Evolutionary conservation across 1,139 yeast genomes (phyloP).

Genomic region (Meyerozyma athensensis): DNA sequence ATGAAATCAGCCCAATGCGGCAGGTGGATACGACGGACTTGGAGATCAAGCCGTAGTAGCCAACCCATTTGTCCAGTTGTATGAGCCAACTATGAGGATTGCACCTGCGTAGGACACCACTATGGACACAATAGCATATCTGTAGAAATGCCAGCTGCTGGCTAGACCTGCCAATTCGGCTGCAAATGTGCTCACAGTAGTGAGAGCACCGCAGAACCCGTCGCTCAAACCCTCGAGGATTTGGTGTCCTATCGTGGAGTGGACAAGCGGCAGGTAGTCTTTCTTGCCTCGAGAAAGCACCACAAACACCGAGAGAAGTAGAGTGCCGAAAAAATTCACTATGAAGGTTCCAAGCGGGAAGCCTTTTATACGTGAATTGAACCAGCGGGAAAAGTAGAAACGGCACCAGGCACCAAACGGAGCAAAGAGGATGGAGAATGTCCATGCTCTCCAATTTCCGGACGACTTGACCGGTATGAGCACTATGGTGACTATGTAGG

Average conservation of each 20-base stretch:
- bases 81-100: constrained; percentile 50
- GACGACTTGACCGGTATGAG: constrained; percentile 33
- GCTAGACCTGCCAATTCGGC: constrained; percentile 51
- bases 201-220: constrained; percentile 75
- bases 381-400: constrained; percentile 45
- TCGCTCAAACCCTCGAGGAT: constrained; percentile 54
- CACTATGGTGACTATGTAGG: constrained; percentile 40
- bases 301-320: constrained; percentile 51
- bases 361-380: constrained; percentile 36
- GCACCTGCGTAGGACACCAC: constrained; percentile 33
- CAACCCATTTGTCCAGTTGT: constrained; percentile 46
- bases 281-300: constrained; percentile 47
- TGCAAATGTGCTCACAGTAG: constrained; percentile 76
- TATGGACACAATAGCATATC: constrained; percentile 37
- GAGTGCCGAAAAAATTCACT: constrained; percentile 60
- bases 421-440: constrained; percentile 51
- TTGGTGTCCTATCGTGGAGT: constrained; percentile 37
- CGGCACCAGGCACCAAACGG: constrained; percentile 66
- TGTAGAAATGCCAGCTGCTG: constrained; percentile 25
- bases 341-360: constrained; percentile 75
- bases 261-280: constrained; percentile 14
- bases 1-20: not conserved
- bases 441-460: constrained; percentile 59
- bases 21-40: not conserved
- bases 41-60: constrained; percentile 20